Conservation (phyloP, 345 rosid genomes). For the Eucalyptus sp. region DNA sequence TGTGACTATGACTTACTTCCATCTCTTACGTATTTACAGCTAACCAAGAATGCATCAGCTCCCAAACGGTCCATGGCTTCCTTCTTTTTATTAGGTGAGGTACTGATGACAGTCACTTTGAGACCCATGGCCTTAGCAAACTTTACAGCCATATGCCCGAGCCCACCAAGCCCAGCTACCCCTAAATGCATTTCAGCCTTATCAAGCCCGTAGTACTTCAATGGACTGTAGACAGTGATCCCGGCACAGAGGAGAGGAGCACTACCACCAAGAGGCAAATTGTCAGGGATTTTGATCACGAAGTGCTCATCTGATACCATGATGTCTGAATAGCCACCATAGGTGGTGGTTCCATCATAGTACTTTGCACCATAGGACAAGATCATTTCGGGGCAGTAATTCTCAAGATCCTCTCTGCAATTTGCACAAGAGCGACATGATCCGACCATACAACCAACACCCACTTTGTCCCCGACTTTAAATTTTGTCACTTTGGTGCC, state of each 20-base stretch:
- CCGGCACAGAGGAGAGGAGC: slow-evolving; percentile 75
- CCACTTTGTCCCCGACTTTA: slow-evolving; percentile 28
- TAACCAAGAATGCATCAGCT: slow-evolving; percentile 28
- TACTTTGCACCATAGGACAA: not conserved
- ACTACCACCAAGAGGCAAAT: slow-evolving; percentile 31
- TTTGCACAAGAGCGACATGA: slow-evolving; percentile 7
- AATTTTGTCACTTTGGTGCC: slow-evolving; percentile 26
- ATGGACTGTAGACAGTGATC: slow-evolving; percentile 56
- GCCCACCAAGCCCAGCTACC: slow-evolving; percentile 42
- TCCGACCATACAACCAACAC: slow-evolving; percentile 25
- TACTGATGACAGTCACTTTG: slow-evolving; percentile 36
- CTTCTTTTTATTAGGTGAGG: slow-evolving; percentile 23
- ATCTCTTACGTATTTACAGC: slow-evolving; percentile 19
- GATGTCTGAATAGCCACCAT: slow-evolving; percentile 32
- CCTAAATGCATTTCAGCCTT: slow-evolving; percentile 21
- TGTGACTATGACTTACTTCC: slow-evolving; percentile 1
- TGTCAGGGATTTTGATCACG: slow-evolving; percentile 36
- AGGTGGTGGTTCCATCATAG: slow-evolving; percentile 12
- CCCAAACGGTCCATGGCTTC: slow-evolving; percentile 33
- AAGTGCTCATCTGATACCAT: slow-evolving; percentile 45
- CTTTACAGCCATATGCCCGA: slow-evolving; percentile 41
- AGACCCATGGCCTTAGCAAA: slow-evolving; percentile 38
- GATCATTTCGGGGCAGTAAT: not conserved
- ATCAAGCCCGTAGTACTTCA: slow-evolving; percentile 32
- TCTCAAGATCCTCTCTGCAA: not conserved